Evolutionary conservation across 345 rosid species (phyloP), one percentile per base, ranked within the genome.

Genomic region (Trapa bicornis): DNA sequence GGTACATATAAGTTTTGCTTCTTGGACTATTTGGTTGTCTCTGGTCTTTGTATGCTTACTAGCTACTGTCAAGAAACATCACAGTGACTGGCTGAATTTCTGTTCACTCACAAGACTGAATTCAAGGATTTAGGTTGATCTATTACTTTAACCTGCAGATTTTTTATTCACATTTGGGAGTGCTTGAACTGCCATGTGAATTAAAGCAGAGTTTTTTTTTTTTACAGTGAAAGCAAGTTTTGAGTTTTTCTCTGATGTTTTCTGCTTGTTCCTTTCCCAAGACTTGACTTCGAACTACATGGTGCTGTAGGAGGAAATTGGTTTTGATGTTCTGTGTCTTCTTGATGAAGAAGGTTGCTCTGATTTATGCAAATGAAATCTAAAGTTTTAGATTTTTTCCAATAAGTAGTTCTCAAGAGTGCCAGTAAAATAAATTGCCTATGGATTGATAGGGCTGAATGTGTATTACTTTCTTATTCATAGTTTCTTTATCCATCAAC

Each of bases 1-100:
- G 88, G 89, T 85, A 79, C 62, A 77, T 41, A 53, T 38, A 45
- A 39, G 10, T n/a, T 62, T 41, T 53, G 43, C 1, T 54, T 13
- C 35, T 60, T 12, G 10, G 50, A 42, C 52, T n/a, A 41, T 16
- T 41, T 41, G 43, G 37, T 13, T 7, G 42, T 61, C 42, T 60
- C 29, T 60, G 38, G 43, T 1, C 13, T 42, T 37, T 50, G n/a
- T 50, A 50, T 50, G 5, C 54, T 50, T 36, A 36, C 2, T 11
- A 36, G 36, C 41, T 61, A 61, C 12, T 61, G n/a, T 37, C n/a
- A 17, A 6, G 54, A 13, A 16, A 13, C 4, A 22, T 12, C 42
- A 42, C 52, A 2, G 11, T 10, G 37, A 65, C 22, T 65, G 16
- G 43, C 35, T 65, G 50, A 10, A 41, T 41, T 43, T 11, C 38